Evolutionary conservation across 805 yeast species (phyloP), one percentile per base, ranked within the genome.

Genomic region (Pichia manshurica): DNA sequence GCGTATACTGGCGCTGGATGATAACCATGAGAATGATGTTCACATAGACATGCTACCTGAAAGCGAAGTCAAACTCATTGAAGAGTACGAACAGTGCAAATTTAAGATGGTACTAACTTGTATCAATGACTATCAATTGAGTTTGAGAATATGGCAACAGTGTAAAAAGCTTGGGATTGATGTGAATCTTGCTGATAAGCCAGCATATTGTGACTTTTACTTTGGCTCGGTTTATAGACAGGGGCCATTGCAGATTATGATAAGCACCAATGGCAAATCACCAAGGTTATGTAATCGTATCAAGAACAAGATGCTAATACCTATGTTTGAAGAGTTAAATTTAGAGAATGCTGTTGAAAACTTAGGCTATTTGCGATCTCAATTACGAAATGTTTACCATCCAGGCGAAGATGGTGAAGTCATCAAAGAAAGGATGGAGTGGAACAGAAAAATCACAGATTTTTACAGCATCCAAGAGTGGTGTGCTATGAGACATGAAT

Each of bases 151-250:
- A 19, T 86, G 82, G 60, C 72, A 76, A 51, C 65, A 67, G 42
- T 69, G 76, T 52, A 65, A 70, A 51, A 56, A 63, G 43, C 56
- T 69, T 39, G 65, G 79, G 48, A 54, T 87, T 62, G 77, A 79
- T 22, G 87, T 84, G 21, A 87, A 87, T 59, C 82, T 86, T 35
- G 95, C 95, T 1, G 96, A 87, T 62, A 84, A 84, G 52, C 95
- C 95, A 3, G 75, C 77, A n/a, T 68, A 79, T 50, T 87, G 96
- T 67, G 96, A 87, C 63, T 87, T 85, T 64, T 87, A 85, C 67
- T 87, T 87, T 63, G 96, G 95, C 1, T 78, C 90, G 21, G 80
- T 83, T 68, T 80, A 78, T 62, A 73, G 85, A 57, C 77, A 77
- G 53, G 93, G 90, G 15, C 78, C 81, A 15, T 67, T 87, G 43